Evolutionary conservation across 139 green algal genomes (phyloP).

Genomic region (Desmodesmus armatus): DNA sequence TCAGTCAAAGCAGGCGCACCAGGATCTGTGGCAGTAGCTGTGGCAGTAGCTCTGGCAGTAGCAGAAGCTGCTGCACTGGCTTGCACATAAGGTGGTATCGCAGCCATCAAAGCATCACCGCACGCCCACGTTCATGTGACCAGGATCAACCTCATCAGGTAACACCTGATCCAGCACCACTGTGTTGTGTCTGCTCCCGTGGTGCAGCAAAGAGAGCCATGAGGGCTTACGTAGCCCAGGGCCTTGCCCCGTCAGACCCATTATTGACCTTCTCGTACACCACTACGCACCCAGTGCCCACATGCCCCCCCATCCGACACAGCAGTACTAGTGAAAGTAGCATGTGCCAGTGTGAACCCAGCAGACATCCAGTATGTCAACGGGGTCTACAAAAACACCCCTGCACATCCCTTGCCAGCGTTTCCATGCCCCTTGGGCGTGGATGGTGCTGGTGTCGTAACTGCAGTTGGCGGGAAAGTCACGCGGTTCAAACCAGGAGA

Average conservation of each 20-base stretch:
- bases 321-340: constrained; percentile 6
- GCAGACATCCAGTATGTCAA: constrained; percentile 37
- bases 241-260: neutral
- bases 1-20: too few relatives aligned
- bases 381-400: constrained; percentile 12
- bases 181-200: too few relatives aligned
- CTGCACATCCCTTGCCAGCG: constrained; percentile 10
- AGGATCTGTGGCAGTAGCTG: too few relatives aligned
- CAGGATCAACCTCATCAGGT: too few relatives aligned
- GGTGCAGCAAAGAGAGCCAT: too few relatives aligned
- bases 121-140: too few relatives aligned
- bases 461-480: constrained; percentile 17
- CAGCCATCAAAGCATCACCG: too few relatives aligned
- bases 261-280: neutral
- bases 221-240: constrained; percentile 13
- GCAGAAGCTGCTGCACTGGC: too few relatives aligned
- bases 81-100: too few relatives aligned
- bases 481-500: constrained; percentile 25
- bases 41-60: too few relatives aligned
- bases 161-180: too few relatives aligned
- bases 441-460: constrained; percentile 17
- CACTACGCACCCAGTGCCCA: neutral
- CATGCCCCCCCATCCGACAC: neutral
- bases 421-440: constrained; percentile 27
- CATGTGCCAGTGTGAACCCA: constrained; percentile 22